Conservation (phyloP, 805 yeast genomes). For the Yarrowia alimentaria region DNA sequence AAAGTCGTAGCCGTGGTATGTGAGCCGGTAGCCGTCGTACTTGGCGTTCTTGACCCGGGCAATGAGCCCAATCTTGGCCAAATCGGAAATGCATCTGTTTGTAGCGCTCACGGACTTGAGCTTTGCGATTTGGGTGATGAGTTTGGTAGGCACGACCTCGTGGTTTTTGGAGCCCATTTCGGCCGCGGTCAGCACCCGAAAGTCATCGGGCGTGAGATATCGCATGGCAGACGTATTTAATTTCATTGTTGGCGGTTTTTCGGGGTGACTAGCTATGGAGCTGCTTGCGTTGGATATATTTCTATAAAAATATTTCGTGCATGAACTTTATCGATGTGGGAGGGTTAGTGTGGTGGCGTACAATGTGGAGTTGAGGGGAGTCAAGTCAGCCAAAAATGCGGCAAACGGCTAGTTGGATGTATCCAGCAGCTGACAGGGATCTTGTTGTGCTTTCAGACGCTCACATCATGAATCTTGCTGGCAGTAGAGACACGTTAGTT, state of each 20-base stretch:
- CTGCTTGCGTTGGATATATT: neutral
- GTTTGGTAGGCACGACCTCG: constrained; percentile 85
- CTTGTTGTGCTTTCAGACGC: no score
- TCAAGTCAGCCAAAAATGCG: neutral
- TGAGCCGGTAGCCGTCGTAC: constrained; percentile 89
- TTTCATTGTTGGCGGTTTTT: constrained; percentile 57
- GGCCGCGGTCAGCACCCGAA: constrained; percentile 75
- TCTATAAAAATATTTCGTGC: constrained; percentile 24
- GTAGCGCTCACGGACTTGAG: constrained; percentile 73
- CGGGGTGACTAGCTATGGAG: neutral
- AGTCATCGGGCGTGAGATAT: constrained; percentile 86
- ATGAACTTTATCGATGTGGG: constrained; percentile 9
- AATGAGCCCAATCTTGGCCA: constrained; percentile 81
- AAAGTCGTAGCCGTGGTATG: constrained; percentile 89
- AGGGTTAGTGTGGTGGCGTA: neutral
- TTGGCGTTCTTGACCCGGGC: constrained; percentile 82
- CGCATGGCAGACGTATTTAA: constrained; percentile 91
- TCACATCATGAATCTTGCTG: no score
- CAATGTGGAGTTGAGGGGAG: neutral
- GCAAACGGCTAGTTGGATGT: no score
- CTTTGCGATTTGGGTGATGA: constrained; percentile 79
- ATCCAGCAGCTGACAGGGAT: no score
- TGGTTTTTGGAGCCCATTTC: constrained; percentile 91
- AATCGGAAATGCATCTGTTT: constrained; percentile 71
- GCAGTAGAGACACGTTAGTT: no score